These are phyloP conservation scores for Plasmodium coatneyi DNA, from an alignment of 169 alveolate genomes.

Conservation along the genomic window DNA sequence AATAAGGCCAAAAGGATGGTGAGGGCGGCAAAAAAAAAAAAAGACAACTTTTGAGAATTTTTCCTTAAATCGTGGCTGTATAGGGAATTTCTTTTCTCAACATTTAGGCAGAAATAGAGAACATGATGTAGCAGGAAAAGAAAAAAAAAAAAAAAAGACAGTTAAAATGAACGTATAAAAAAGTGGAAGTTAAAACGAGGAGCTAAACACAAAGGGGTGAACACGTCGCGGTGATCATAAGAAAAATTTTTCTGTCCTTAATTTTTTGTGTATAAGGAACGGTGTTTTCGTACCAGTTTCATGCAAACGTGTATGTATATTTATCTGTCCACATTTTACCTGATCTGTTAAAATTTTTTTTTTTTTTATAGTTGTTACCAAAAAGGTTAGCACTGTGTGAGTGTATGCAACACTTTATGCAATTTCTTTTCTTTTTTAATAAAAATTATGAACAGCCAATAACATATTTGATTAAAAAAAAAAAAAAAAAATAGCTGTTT, in stretches of 20 bases:
- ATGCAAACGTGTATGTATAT: conserved; percentile 4
- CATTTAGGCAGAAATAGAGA: conserved; percentile 9
- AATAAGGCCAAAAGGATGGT: not conserved
- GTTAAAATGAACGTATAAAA: not conserved
- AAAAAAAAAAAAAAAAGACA: conserved; percentile 2
- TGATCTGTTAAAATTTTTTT: not conserved
- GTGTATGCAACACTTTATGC: conserved; percentile 3
- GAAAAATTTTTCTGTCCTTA: not conserved
- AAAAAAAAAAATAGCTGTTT: not conserved
- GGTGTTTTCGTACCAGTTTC: not conserved
- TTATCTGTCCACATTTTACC: conserved; percentile 3
- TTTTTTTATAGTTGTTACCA: not conserved
- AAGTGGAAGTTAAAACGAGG: not conserved
- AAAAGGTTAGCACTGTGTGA: conserved; percentile 8
- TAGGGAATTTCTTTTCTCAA: not conserved
- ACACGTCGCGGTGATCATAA: not conserved
- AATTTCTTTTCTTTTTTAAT: conserved; percentile 11
- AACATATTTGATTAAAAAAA: not conserved
- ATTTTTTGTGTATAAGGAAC: conserved; percentile 25
- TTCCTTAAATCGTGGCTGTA: not conserved
- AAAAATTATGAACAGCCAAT: conserved; percentile 51
- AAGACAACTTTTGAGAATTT: not conserved
- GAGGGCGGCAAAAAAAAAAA: not conserved
- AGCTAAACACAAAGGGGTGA: not conserved
- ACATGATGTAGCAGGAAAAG: not conserved